These are phyloP conservation scores for Candolleomyces aberdarensis DNA, from an alignment of 768 basidiomycete genomes.

Conservation along the genomic window DNA sequence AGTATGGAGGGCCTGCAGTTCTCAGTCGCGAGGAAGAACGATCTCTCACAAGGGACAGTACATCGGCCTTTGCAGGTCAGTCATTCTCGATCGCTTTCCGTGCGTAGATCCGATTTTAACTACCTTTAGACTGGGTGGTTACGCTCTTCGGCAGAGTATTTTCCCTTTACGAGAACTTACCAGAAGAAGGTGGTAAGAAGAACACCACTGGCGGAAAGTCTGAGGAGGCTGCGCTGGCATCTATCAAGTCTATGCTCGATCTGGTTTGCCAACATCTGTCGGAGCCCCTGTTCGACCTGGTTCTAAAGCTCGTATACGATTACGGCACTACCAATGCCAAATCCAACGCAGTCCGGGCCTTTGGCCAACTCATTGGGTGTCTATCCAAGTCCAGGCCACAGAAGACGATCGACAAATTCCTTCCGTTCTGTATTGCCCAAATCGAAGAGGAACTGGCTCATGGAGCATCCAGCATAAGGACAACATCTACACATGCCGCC, in stretches of 20 bases:
- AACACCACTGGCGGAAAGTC: slow-evolving; percentile 84
- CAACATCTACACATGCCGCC: slow-evolving; percentile 70
- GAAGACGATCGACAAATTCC: slow-evolving; percentile 75
- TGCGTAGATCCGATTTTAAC: neutral
- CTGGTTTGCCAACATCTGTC: slow-evolving; percentile 80
- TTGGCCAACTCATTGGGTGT: slow-evolving; percentile 84
- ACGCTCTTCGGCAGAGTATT: slow-evolving; percentile 76
- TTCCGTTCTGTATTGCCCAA: slow-evolving; percentile 71
- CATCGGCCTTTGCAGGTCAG: slow-evolving; percentile 73
- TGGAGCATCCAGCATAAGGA: slow-evolving; percentile 84
- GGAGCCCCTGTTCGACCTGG: slow-evolving; percentile 76
- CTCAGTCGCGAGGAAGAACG: slow-evolving; percentile 66
- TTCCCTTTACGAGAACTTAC: slow-evolving; percentile 86
- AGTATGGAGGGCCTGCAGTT: slow-evolving; percentile 34
- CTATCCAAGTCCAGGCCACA: slow-evolving; percentile 76
- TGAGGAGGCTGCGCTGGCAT: slow-evolving; percentile 74
- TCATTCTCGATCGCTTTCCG: neutral
- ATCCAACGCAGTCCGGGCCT: slow-evolving; percentile 86
- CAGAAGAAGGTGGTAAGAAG: slow-evolving; percentile 89
- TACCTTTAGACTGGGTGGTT: slow-evolving; percentile 67
- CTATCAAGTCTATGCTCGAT: slow-evolving; percentile 78
- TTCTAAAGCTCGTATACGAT: slow-evolving; percentile 78
- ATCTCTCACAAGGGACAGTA: slow-evolving; percentile 73
- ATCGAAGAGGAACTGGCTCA: slow-evolving; percentile 85
- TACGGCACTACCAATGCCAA: slow-evolving; percentile 89